A percentile compares a stretch with the other conserved stretches of the same genome.
Evolutionary conservation across 352 stramenopile species (phyloP).

Genomic region (Globisporangium cystogenes): DNA sequence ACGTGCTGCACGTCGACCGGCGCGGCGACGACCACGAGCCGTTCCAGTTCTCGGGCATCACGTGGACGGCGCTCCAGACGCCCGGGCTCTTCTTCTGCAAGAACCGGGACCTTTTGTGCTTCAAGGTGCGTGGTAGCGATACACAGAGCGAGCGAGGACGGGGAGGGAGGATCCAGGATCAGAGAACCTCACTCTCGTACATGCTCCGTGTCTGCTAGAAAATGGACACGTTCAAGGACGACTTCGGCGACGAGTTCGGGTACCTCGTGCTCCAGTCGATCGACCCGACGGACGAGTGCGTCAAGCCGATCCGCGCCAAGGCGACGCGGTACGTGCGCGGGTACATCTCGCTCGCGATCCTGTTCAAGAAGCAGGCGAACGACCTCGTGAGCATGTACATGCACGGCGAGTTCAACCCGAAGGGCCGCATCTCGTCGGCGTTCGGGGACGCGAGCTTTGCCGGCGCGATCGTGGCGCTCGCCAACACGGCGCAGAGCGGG

Average conservation of each 20-base stretch:
- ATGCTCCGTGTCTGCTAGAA: constrained; percentile 29
- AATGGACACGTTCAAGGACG: constrained; percentile 53
- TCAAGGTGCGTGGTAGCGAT: constrained; percentile 30
- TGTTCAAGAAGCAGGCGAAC: constrained; percentile 55
- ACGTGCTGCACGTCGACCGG: constrained; percentile 67
- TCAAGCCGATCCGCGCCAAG: constrained; percentile 6
- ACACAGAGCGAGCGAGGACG: too few species aligned
- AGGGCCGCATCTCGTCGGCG: constrained; percentile 41
- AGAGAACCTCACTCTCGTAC: too few species aligned
- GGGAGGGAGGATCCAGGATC: too few species aligned
- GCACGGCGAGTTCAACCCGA: constrained; percentile 58
- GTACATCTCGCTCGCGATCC: constrained; percentile 51
- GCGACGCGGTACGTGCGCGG: constrained; percentile 42
- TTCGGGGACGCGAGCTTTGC: constrained; percentile 55
- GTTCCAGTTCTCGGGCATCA: constrained; percentile 72
- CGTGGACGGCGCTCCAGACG: constrained; percentile 60
- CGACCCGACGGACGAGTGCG: constrained; percentile 30
- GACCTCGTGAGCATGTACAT: constrained; percentile 64
- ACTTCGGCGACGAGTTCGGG: constrained; percentile 57
- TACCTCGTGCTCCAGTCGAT: constrained; percentile 71
- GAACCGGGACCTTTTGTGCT: constrained; percentile 68
- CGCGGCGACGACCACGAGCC: constrained; percentile 46
- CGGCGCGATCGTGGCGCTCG: constrained; percentile 50
- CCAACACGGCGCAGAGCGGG: constrained; percentile 54
- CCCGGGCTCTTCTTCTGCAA: constrained; percentile 48